Percentiles rank a stretch among this genome's conserved stretches.
Evolutionary conservation across 441 rosid genomes (phyloP).

Genomic region (Hypseocharis bilobata): DNA sequence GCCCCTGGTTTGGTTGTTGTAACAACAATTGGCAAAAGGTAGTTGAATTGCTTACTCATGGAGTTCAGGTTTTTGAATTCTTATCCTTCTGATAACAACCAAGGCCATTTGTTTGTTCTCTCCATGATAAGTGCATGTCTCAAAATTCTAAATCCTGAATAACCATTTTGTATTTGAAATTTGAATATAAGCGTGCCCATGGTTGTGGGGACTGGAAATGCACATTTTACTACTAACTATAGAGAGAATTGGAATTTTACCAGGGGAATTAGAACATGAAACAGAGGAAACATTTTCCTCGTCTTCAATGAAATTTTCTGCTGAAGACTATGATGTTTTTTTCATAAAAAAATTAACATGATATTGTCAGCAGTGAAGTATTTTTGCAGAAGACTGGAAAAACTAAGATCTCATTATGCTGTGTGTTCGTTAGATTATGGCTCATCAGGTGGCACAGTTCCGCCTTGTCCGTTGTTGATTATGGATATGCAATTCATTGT

Average conservation of each 20-base stretch:
- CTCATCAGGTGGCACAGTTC: neutral
- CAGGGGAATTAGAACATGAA: neutral
- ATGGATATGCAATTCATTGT: neutral
- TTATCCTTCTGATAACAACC: neutral
- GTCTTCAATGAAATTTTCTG: neutral
- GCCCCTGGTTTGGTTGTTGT: slow-evolving; percentile 74
- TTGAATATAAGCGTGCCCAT: neutral
- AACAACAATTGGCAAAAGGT: slow-evolving; percentile 99
- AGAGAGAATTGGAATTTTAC: neutral
- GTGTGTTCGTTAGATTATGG: too few species aligned
- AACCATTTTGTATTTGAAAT: neutral
- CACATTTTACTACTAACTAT: neutral
- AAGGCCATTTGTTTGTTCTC: neutral
- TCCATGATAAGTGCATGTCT: neutral
- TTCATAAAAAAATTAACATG: neutral
- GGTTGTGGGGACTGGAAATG: neutral
- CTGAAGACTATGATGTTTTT: neutral
- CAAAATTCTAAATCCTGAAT: neutral
- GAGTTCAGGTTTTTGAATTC: slow-evolving; percentile 6
- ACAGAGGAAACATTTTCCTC: neutral
- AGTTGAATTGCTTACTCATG: slow-evolving; percentile 21
- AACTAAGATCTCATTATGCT: neutral
- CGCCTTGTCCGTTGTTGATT: neutral
- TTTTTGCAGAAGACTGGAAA: neutral
- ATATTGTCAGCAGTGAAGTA: neutral